phyloP scores from a whole-genome alignment of 306 rosid genomes.

The Nissolia schottii region DNA sequence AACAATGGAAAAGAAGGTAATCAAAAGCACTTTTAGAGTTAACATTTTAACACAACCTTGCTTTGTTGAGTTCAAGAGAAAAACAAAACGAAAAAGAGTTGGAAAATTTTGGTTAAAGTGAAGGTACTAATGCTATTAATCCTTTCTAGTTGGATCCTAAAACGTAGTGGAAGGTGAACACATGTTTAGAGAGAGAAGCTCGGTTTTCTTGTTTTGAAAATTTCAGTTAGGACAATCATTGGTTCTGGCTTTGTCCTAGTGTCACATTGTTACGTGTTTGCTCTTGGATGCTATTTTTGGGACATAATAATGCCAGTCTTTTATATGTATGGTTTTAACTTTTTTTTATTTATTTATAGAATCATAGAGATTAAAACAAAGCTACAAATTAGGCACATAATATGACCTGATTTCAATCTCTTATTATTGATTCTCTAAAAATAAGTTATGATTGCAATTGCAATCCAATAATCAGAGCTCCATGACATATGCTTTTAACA shows the following conservation, averaged over 20 bases:
- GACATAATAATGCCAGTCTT: too few relatives aligned
- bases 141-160: not conserved
- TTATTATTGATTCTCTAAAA: too few relatives aligned
- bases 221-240: not conserved
- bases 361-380: not conserved
- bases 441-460: too few relatives aligned
- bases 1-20: not conserved
- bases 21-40: conserved; percentile 1
- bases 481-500: too few relatives aligned
- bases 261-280: not conserved
- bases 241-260: not conserved
- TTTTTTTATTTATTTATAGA: too few relatives aligned
- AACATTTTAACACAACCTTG: not conserved
- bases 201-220: not conserved
- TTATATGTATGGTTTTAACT: too few relatives aligned
- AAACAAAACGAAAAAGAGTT: not conserved
- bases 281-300: not conserved
- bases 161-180: not conserved
- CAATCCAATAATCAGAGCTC: too few relatives aligned
- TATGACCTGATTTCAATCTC: too few relatives aligned
- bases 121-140: not conserved
- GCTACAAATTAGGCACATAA: too few relatives aligned
- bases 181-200: conserved; percentile 1
- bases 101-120: not conserved
- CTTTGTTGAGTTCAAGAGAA: too few relatives aligned